A percentile compares a stretch with the other conserved stretches of the same genome.
phyloP scores from a whole-genome alignment of 352 stramenopile genomes.

The Plasmopara viticola region DNA sequence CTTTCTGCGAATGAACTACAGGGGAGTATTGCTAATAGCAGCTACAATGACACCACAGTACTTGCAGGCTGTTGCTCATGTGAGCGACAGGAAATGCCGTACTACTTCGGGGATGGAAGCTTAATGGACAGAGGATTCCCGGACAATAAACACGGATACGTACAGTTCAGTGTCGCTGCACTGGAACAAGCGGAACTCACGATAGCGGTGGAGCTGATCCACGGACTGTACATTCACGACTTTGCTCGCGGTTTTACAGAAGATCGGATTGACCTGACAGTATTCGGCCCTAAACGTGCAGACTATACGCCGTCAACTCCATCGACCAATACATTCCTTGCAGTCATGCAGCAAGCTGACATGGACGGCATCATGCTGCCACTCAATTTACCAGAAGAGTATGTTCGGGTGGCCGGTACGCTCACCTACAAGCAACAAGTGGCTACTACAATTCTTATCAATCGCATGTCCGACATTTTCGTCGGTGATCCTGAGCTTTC shows the following conservation, averaged over 20 bases:
- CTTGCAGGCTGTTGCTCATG: slow-evolving; percentile 81
- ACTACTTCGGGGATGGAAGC: slow-evolving; percentile 70
- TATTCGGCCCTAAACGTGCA: slow-evolving; percentile 85
- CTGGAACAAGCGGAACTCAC: slow-evolving; percentile 83
- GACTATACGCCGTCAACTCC: slow-evolving; percentile 57
- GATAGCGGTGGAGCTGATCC: slow-evolving; percentile 89
- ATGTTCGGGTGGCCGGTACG: slow-evolving; percentile 41
- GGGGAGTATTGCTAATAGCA: slow-evolving; percentile 8
- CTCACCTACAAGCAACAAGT: slow-evolving; percentile 60
- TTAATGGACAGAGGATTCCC: slow-evolving; percentile 69
- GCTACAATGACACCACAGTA: slow-evolving; percentile 21
- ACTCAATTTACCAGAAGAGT: slow-evolving; percentile 89
- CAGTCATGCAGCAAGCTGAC: slow-evolving; percentile 70
- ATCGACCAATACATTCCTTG: slow-evolving; percentile 66
- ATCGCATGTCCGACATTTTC: slow-evolving; percentile 89
- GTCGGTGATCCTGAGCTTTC: slow-evolving; percentile 80
- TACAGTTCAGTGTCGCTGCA: slow-evolving; percentile 88
- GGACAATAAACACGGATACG: slow-evolving; percentile 93
- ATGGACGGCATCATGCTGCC: slow-evolving; percentile 87
- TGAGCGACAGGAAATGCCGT: slow-evolving; percentile 79
- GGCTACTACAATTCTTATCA: slow-evolving; percentile 80
- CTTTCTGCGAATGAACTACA: slow-evolving; percentile 20
- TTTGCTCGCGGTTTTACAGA: slow-evolving; percentile 78
- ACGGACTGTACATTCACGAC: slow-evolving; percentile 90
- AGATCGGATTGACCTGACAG: slow-evolving; percentile 78